These are phyloP conservation scores for Acaromyces ingoldii DNA, from an alignment of 1,284 basidiomycete species.

Conservation along the genomic window DNA sequence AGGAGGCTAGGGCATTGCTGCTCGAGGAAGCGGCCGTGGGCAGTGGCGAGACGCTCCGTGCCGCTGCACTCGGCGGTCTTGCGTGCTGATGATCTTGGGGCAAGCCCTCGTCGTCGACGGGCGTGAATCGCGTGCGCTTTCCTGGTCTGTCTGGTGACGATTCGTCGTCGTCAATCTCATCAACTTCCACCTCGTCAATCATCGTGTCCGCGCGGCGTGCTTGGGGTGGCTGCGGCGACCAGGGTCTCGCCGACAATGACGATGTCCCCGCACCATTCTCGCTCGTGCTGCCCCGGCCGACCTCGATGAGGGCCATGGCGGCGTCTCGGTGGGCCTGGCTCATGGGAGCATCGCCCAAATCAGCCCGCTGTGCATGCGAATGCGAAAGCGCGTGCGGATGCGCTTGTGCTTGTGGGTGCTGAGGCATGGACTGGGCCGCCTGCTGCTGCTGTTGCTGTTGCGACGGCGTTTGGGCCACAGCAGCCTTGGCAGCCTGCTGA, in stretches of 20 bases:
- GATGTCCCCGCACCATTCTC: neutral
- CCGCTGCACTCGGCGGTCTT: too few species aligned
- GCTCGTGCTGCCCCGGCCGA: conserved; percentile 9
- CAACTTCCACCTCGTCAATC: neutral
- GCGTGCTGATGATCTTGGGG: too few species aligned
- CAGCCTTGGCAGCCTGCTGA: neutral
- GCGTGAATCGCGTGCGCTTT: neutral
- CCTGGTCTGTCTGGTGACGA: neutral
- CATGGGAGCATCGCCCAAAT: conserved; percentile 3
- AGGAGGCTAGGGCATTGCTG: too few species aligned
- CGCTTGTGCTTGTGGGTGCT: too few species aligned
- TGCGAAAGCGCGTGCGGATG: neutral
- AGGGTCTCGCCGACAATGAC: neutral
- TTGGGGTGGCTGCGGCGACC: neutral
- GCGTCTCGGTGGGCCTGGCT: conserved; percentile 33
- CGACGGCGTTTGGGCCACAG: neutral
- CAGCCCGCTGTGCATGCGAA: neutral
- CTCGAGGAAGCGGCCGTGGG: too few species aligned
- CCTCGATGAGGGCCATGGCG: conserved; percentile 47
- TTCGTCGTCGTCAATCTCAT: neutral
- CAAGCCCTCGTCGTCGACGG: too few species aligned
- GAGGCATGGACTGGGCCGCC: neutral
- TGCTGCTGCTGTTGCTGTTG: neutral
- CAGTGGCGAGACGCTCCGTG: too few species aligned
- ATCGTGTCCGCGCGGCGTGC: neutral